Evolutionary conservation across 768 basidiomycete species (phyloP).

Genomic region (Phylloporus arenicola): DNA sequence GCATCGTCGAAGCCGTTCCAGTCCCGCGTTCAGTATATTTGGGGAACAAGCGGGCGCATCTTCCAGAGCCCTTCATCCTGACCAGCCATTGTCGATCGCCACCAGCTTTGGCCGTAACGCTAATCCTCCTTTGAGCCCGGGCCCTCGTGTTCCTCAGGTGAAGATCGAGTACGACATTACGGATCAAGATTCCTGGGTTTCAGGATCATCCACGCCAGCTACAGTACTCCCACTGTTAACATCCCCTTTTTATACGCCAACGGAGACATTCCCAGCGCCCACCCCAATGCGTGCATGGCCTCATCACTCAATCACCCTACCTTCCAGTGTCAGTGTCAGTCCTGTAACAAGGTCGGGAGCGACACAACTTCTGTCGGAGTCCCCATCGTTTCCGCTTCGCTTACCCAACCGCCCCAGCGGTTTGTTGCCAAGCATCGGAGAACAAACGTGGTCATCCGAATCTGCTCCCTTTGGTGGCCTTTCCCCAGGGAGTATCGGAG

Average conservation of each 20-base stretch:
- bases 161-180: constrained; percentile 20
- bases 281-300: constrained; percentile 13
- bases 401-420: constrained; percentile 12
- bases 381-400: constrained; percentile 14
- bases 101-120: neutral
- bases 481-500: neutral
- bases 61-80: constrained; percentile 9
- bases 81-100: neutral
- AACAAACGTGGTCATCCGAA: constrained; percentile 3
- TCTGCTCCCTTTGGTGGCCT: neutral
- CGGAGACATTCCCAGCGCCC: constrained; percentile 15
- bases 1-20: constrained; percentile 19
- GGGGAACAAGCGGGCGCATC: neutral
- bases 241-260: constrained; percentile 26
- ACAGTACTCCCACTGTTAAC: constrained; percentile 18
- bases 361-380: constrained; percentile 1
- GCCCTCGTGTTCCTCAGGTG: constrained; percentile 14
- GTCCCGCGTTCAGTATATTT: constrained; percentile 7
- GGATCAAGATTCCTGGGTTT: constrained; percentile 18
- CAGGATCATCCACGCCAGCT: constrained; percentile 18
- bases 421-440: constrained; percentile 16
- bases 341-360: constrained; percentile 5
- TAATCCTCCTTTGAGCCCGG: neutral
- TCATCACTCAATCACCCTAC: constrained; percentile 1
- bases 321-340: neutral